Conservation (phyloP, 140 eudicot genomes). For the Anethum foeniculum region DNA sequence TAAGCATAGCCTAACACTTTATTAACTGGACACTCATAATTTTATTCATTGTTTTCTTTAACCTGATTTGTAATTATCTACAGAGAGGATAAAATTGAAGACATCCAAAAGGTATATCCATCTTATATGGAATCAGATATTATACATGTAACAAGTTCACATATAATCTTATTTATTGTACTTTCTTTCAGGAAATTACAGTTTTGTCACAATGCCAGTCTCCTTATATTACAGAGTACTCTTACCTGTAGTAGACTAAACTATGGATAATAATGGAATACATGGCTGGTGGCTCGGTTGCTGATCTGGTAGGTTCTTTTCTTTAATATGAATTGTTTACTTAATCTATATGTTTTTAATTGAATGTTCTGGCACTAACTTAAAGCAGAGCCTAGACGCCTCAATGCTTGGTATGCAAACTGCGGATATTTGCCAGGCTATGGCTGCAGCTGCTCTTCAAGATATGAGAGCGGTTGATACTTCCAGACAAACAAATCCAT, state of each 20-base stretch:
- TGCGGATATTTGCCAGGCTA: too few species aligned
- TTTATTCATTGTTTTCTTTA: constrained; percentile 9
- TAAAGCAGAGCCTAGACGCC: too few species aligned
- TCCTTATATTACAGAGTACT: constrained; percentile 85
- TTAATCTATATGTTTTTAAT: too few species aligned
- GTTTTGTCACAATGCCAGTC: constrained; percentile 91
- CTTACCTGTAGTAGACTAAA: constrained; percentile 79
- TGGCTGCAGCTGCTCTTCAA: too few species aligned
- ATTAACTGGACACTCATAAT: neutral
- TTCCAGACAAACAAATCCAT: too few species aligned
- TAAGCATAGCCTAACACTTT: neutral
- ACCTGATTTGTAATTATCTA: constrained; percentile 12
- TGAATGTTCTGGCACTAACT: too few species aligned
- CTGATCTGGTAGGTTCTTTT: constrained; percentile 65
- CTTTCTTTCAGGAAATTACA: constrained; percentile 69
- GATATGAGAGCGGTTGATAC: too few species aligned
- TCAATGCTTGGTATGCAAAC: too few species aligned
- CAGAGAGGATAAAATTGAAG: constrained; percentile 99
- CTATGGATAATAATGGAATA: constrained; percentile 95
- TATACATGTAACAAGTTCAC: neutral
- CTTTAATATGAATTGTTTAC: constrained; percentile 1
- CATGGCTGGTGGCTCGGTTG: constrained; percentile 99
- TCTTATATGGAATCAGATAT: neutral
- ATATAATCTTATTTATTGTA: constrained; percentile 10
- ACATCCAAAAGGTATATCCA: constrained; percentile 72